Evolutionary conservation across 345 rosid genomes (phyloP).

Genomic region (Erodium maritimum): DNA sequence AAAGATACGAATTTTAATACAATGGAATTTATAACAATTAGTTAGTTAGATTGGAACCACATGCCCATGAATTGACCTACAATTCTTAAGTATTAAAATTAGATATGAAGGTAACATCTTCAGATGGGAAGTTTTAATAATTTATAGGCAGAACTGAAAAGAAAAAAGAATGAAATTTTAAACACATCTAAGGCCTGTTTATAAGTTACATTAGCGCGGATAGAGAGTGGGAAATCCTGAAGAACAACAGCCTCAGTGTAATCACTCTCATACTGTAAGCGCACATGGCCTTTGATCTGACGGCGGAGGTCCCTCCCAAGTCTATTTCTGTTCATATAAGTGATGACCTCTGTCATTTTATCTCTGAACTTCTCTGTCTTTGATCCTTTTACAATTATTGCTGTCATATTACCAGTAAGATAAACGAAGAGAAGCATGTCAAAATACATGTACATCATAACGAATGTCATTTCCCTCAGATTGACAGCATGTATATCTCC

Average conservation of each 20-base stretch:
- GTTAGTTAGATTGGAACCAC: neutral
- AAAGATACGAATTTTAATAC: no score
- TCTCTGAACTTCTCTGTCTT: conserved; percentile 73
- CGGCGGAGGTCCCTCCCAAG: conserved; percentile 43
- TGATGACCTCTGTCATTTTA: conserved; percentile 56
- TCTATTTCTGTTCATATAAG: conserved; percentile 57
- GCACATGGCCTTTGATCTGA: conserved; percentile 56
- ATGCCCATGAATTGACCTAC: neutral
- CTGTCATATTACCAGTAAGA: conserved; percentile 86
- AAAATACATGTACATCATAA: conserved; percentile 67
- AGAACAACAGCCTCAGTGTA: conserved; percentile 52
- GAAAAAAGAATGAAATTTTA: neutral
- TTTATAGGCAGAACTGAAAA: no score
- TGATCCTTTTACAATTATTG: conserved; percentile 82
- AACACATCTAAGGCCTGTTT: neutral
- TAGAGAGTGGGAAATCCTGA: conserved; percentile 71
- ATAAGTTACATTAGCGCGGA: conserved; percentile 51
- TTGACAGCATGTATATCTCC: conserved; percentile 90
- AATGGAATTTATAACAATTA: neutral
- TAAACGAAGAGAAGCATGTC: conserved; percentile 91
- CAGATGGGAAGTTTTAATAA: neutral
- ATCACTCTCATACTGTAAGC: conserved; percentile 46
- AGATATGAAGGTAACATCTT: neutral
- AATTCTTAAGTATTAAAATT: no score
- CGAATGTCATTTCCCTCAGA: conserved; percentile 74